Base-by-base conservation (phyloP, 495 filamentous ascomycete species). In the Terfezia claveryi region DNA sequence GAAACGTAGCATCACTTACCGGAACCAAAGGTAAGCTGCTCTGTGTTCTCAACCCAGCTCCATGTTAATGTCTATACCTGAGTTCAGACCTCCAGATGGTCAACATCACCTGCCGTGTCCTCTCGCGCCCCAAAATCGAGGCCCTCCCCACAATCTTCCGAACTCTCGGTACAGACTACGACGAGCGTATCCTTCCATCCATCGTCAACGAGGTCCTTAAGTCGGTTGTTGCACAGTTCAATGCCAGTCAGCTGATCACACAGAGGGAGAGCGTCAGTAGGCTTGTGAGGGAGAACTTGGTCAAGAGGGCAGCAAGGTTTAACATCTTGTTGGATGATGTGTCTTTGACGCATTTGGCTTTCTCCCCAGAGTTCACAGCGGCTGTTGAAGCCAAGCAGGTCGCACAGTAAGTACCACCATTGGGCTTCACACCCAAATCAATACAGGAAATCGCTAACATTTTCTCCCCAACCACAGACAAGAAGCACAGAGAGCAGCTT, bases 91-190 rank as follows among this genome's bases (percentile, higher is more conserved):
- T 98, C 67, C 91, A 98, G 76, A 98, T 98, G 91, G 91, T 98
- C 68, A 98, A 98, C 76, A 98, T 98, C 69, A 98, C 92, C 65
- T 98, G 91, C 72, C 92, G 91, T 87, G 91, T 98, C 52, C 85
- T 98, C 54, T 94, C 87, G 49, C 76, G 85, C 66, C 91, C 91
- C 57, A 79, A 83, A 38, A 73, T 96, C 61, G 78, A 85, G 55
- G 83, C 88, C 36, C 80, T 98, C 36, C 91, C 91, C 6, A 84
- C 89, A 68, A 96, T 98, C 61, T 98, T 95, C 73, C 80, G 91
- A 50, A 98, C 91, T 1, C 79, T 98, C 10, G 91, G 91, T 36
- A 81, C 80, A 49, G 91, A 98, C 71, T 98, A 95, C 68, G 91
- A 98, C 58, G 91, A 98, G 76, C 76, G 91, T 49, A 86, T 98